phyloP scores from a whole-genome alignment of 2,329 filamentous ascomycete genomes.

The Epichloe elymi region DNA sequence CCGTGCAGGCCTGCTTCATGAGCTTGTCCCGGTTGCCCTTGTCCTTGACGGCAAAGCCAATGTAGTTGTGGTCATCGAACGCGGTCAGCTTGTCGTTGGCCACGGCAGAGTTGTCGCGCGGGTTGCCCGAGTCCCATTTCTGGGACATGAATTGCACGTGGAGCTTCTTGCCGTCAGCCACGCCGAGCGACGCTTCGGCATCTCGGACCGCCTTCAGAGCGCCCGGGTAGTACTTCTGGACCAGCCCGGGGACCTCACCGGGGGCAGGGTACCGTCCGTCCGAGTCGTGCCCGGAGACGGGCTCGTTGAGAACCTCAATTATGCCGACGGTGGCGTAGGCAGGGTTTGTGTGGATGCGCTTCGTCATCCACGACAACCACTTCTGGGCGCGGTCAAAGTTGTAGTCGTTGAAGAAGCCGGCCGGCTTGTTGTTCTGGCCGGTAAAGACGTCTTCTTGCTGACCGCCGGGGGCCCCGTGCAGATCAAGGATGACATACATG shows the following conservation, averaged over 20 bases:
- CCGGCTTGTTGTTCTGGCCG: slow-evolving; percentile 18
- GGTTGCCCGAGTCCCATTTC: slow-evolving; percentile 36
- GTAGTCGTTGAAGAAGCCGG: slow-evolving; percentile 42
- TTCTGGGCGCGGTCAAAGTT: slow-evolving; percentile 41
- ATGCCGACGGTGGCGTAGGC: slow-evolving; percentile 44
- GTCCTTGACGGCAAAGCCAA: slow-evolving; percentile 7
- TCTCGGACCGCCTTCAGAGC: slow-evolving; percentile 13
- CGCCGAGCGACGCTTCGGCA: slow-evolving; percentile 9
- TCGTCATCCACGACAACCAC: slow-evolving; percentile 43
- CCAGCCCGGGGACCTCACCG: slow-evolving; percentile 10
- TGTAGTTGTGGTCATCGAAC: slow-evolving; percentile 46
- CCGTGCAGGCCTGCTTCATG: slow-evolving; percentile 27
- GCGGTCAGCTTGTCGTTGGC: slow-evolving; percentile 29
- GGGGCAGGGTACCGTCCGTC: slow-evolving; percentile 12
- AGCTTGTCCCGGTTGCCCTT: slow-evolving; percentile 9
- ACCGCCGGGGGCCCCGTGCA: slow-evolving; percentile 36
- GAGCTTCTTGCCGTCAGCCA: slow-evolving; percentile 10
- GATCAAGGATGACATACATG: slow-evolving; percentile 18
- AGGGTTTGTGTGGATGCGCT: slow-evolving; percentile 33
- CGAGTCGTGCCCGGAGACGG: slow-evolving; percentile 14
- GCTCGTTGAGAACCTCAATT: slow-evolving; percentile 41
- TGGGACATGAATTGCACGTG: slow-evolving; percentile 38
- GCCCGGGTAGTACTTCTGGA: slow-evolving; percentile 11
- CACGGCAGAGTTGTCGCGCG: slow-evolving; percentile 8
- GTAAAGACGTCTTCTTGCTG: slow-evolving; percentile 32